Conservation (phyloP, 345 rosid species). For the Durio zibethinus region DNA sequence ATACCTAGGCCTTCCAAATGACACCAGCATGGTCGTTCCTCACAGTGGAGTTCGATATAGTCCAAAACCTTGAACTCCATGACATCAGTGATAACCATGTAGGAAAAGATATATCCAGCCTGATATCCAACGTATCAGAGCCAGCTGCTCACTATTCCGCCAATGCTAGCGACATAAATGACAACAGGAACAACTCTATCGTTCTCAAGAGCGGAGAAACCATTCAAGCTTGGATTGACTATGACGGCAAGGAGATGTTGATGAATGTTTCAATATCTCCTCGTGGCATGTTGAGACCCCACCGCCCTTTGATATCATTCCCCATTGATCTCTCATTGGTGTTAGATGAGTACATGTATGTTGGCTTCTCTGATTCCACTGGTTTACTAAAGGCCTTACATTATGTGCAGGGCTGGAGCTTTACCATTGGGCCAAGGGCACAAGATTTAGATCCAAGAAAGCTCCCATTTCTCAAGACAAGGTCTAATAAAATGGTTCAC, state of each 20-base stretch:
- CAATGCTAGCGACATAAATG: neutral
- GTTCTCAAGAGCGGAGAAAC: slow-evolving; percentile 26
- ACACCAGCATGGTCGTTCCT: slow-evolving; percentile 26
- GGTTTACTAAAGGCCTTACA: slow-evolving; percentile 31
- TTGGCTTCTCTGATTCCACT: slow-evolving; percentile 40
- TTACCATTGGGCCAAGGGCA: slow-evolving; percentile 24
- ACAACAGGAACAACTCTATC: slow-evolving; percentile 1
- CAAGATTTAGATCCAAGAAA: slow-evolving; percentile 24
- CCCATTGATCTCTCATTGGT: slow-evolving; percentile 30
- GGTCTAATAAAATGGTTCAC: slow-evolving; percentile 1
- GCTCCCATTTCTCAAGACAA: slow-evolving; percentile 21
- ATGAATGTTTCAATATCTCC: slow-evolving; percentile 35
- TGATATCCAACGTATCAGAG: slow-evolving; percentile 28
- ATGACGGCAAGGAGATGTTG: slow-evolving; percentile 22
- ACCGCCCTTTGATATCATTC: slow-evolving; percentile 28
- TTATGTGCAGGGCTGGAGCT: slow-evolving; percentile 44
- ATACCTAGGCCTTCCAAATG: slow-evolving; percentile 33
- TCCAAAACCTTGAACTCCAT: slow-evolving; percentile 29
- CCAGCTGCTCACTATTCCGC: slow-evolving; percentile 29
- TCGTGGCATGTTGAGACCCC: slow-evolving; percentile 21
- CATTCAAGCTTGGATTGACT: slow-evolving; percentile 44
- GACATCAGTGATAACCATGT: slow-evolving; percentile 47
- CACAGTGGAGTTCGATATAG: slow-evolving; percentile 36
- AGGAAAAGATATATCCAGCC: slow-evolving; percentile 33
- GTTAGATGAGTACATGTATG: slow-evolving; percentile 31